phyloP scores from a whole-genome alignment of 345 rosid species.

The Hibiscus tridactylites region DNA sequence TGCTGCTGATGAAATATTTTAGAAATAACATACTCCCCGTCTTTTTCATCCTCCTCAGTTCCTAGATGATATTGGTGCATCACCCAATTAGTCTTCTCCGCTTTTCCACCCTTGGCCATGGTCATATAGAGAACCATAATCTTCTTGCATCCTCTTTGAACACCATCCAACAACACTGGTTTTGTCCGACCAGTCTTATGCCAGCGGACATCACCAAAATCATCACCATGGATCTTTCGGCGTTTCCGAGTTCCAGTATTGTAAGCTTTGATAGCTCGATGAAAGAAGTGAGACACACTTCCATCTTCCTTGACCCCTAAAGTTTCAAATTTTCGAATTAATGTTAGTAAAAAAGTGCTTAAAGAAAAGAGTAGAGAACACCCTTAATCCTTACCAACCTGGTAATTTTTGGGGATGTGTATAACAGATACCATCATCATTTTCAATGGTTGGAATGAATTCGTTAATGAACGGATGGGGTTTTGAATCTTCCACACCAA shows the following conservation, averaged over 20 bases:
- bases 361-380: neutral
- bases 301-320: conserved; percentile 84
- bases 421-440: conserved; percentile 93
- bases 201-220: conserved; percentile 88
- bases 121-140: conserved; percentile 81
- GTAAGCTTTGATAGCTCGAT: conserved; percentile 82
- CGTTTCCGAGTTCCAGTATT: conserved; percentile 90
- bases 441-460: conserved; percentile 69
- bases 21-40: conserved; percentile 74
- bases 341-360: neutral
- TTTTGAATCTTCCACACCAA: conserved; percentile 31
- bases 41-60: conserved; percentile 79
- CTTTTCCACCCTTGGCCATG: conserved; percentile 49
- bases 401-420: conserved; percentile 94
- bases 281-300: conserved; percentile 69
- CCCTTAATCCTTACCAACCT: conserved; percentile 32
- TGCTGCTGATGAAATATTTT: conserved; percentile 80
- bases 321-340: neutral
- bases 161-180: conserved; percentile 67
- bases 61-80: conserved; percentile 99
- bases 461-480: conserved; percentile 76
- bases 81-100: conserved; percentile 88
- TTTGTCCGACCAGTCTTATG: conserved; percentile 93
- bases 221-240: conserved; percentile 74
- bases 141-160: conserved; percentile 80